Evolutionary conservation across 495 filamentous ascomycete genomes (phyloP).

Genomic region (Pyrenula massariospora): DNA sequence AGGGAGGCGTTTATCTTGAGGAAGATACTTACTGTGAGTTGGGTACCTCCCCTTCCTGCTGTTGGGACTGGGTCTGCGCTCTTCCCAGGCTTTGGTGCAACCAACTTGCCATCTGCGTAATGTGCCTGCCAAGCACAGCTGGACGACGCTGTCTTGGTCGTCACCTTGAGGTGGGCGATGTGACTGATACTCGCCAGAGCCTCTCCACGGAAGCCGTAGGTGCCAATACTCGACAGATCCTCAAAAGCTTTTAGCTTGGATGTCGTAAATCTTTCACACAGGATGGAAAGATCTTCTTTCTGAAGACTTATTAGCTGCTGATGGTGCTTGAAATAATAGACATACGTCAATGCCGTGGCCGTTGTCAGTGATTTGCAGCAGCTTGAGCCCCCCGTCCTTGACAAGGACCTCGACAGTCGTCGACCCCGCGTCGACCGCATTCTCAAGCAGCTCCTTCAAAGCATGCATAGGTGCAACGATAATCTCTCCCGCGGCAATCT

Average conservation of each 20-base stretch:
- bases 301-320: slow-evolving; percentile 19
- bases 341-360: slow-evolving; percentile 89
- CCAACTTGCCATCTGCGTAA: slow-evolving; percentile 75
- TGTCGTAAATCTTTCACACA: slow-evolving; percentile 95
- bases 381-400: slow-evolving; percentile 93
- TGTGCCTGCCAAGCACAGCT: slow-evolving; percentile 81
- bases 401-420: slow-evolving; percentile 84
- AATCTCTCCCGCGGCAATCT: slow-evolving; percentile 98
- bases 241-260: slow-evolving; percentile 94
- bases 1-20: slow-evolving; percentile 1
- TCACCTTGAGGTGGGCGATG: slow-evolving; percentile 90
- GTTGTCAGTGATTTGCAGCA: slow-evolving; percentile 96
- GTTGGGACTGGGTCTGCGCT: slow-evolving; percentile 76
- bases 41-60: slow-evolving; percentile 87
- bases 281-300: slow-evolving; percentile 84
- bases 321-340: slow-evolving; percentile 1
- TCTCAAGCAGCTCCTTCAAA: slow-evolving; percentile 94
- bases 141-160: slow-evolving; percentile 83
- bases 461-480: slow-evolving; percentile 97
- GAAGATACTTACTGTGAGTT: slow-evolving; percentile 60
- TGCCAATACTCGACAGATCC: slow-evolving; percentile 80
- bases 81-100: slow-evolving; percentile 85
- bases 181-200: slow-evolving; percentile 97
- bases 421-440: slow-evolving; percentile 91
- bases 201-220: slow-evolving; percentile 96